These are phyloP conservation scores for Nematodospora anomalae DNA, from an alignment of 1,139 yeast genomes.

Conservation along the genomic window DNA sequence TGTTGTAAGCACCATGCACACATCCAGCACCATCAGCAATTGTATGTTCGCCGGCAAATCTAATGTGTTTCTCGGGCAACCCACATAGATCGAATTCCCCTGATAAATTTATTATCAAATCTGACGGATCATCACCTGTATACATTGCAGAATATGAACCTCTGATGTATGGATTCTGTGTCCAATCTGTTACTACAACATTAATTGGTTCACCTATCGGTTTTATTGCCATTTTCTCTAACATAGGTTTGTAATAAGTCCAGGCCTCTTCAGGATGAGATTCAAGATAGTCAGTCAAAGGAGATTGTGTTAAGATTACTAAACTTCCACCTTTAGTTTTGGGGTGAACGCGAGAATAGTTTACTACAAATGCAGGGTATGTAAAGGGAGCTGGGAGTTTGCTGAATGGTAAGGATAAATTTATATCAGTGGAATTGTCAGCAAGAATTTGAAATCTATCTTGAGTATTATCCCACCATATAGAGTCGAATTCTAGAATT, in stretches of 20 bases:
- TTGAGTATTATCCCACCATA: conserved; percentile 62
- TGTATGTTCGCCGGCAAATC: conserved; percentile 89
- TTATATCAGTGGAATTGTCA: conserved; percentile 14
- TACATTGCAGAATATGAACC: conserved; percentile 76
- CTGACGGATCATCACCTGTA: conserved; percentile 69
- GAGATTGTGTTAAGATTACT: conserved; percentile 65
- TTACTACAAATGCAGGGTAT: conserved; percentile 32
- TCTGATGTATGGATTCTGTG: conserved; percentile 61
- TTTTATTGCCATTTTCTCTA: conserved; percentile 23
- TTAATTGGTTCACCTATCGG: conserved; percentile 48
- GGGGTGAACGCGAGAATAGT: conserved; percentile 28
- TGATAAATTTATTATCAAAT: conserved; percentile 52
- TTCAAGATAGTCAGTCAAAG: conserved; percentile 57
- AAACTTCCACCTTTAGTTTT: conserved; percentile 33
- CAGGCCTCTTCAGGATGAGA: conserved; percentile 38
- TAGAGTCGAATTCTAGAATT: conserved; percentile 62
- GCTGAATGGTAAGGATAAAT: conserved; percentile 17
- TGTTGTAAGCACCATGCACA: conserved; percentile 74
- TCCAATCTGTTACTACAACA: conserved; percentile 65
- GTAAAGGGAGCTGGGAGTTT: conserved; percentile 28
- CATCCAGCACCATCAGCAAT: conserved; percentile 78
- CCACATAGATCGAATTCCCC: conserved; percentile 54
- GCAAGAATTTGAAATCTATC: conserved; percentile 57
- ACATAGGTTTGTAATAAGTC: conserved; percentile 40
- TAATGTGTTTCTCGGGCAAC: conserved; percentile 37